These are phyloP conservation scores for Cutaneotrichosporon sp. DNA, from an alignment of 1,284 basidiomycete species.

Conservation along the genomic window DNA sequence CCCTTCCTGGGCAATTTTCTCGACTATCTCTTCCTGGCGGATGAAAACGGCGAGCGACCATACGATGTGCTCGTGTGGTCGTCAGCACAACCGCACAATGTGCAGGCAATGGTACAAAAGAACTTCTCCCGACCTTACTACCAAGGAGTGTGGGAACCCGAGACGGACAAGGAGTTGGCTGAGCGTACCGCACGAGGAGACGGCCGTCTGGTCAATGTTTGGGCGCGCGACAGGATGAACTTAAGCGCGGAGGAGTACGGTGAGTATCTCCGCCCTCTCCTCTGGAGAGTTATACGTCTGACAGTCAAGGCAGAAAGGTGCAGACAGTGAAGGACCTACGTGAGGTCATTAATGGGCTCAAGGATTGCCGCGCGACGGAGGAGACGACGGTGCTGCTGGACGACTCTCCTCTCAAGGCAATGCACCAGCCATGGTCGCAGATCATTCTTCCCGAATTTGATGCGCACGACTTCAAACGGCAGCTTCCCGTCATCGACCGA, in stretches of 20 bases:
- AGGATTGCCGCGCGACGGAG: constrained; percentile 27
- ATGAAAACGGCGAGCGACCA: constrained; percentile 16
- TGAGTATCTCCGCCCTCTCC: neutral
- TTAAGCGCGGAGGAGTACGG: constrained; percentile 21
- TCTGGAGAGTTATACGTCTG: constrained; percentile 5
- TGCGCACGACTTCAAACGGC: constrained; percentile 17
- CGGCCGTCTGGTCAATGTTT: constrained; percentile 41
- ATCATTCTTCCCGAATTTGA: constrained; percentile 45
- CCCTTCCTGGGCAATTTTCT: constrained; percentile 44
- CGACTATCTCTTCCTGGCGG: constrained; percentile 40
- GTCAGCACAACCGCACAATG: constrained; percentile 47
- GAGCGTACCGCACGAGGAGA: constrained; percentile 16
- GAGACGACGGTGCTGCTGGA: constrained; percentile 39
- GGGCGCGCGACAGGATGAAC: constrained; percentile 46
- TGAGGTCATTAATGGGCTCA: constrained; percentile 31
- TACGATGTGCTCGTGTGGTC: constrained; percentile 48
- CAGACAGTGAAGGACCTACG: constrained; percentile 47
- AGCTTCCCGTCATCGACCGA: neutral
- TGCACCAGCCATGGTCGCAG: constrained; percentile 47
- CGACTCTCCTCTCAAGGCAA: constrained; percentile 45
- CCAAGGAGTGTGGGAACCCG: constrained; percentile 32
- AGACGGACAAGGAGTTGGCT: constrained; percentile 11
- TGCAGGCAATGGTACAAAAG: constrained; percentile 40
- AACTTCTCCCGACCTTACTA: constrained; percentile 33
- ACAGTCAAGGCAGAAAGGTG: constrained; percentile 30